Percentiles rank a stretch among this genome's conserved stretches.
These are phyloP conservation scores for Debaryomyces fabryi DNA, from an alignment of 1,139 yeast genomes.

Conservation along the genomic window DNA sequence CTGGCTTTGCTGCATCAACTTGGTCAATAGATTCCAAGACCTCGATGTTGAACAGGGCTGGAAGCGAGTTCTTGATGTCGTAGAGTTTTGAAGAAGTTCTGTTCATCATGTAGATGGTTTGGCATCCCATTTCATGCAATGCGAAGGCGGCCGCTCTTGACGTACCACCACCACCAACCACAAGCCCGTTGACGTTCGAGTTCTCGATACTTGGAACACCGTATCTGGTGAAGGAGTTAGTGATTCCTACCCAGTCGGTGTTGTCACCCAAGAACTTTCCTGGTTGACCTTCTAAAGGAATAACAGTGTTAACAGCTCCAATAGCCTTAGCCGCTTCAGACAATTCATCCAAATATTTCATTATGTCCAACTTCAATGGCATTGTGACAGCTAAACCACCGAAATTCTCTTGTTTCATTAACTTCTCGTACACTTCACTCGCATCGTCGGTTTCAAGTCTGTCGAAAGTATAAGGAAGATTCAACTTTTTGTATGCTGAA, in stretches of 20 bases:
- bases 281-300: slow-evolving; percentile 48
- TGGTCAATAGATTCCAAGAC: slow-evolving; percentile 56
- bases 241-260: slow-evolving; percentile 95
- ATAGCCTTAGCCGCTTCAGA: slow-evolving; percentile 74
- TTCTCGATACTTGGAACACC: slow-evolving; percentile 56
- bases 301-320: slow-evolving; percentile 93
- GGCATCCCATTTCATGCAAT: slow-evolving; percentile 75
- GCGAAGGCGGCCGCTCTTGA: slow-evolving; percentile 95
- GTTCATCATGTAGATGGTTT: slow-evolving; percentile 75
- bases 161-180: slow-evolving; percentile 97
- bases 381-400: slow-evolving; percentile 94
- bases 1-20: slow-evolving; percentile 42
- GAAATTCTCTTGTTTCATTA: slow-evolving; percentile 55
- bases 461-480: slow-evolving; percentile 75
- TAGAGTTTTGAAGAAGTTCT: slow-evolving; percentile 71
- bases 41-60: slow-evolving; percentile 59
- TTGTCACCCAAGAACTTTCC: slow-evolving; percentile 78
- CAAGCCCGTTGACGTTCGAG: slow-evolving; percentile 56
- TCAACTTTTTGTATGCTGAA: slow-evolving; percentile 69
- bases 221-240: slow-evolving; percentile 60
- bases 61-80: slow-evolving; percentile 63
- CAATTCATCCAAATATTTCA: slow-evolving; percentile 62
- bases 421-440: slow-evolving; percentile 44
- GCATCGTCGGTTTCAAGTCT: slow-evolving; percentile 72
- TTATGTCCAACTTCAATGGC: slow-evolving; percentile 82